These are phyloP conservation scores for Chaetothyriales sp. DNA, from an alignment of 2,329 filamentous ascomycete species.

Conservation along the genomic window DNA sequence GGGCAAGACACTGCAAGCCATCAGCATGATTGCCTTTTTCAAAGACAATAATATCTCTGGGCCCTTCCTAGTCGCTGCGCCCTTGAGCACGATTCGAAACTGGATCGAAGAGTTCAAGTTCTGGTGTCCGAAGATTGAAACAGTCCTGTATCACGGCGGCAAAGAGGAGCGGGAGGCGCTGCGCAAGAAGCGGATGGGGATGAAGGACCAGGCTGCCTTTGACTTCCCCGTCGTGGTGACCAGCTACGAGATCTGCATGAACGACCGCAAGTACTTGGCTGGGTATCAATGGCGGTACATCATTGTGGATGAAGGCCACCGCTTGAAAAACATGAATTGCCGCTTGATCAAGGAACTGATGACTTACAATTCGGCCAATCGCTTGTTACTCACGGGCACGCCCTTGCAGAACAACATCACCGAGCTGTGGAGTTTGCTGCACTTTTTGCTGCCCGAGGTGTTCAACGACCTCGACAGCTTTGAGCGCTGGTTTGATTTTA, in stretches of 20 bases:
- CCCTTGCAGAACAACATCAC: constrained; percentile 91
- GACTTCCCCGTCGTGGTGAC: constrained; percentile 88
- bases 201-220: constrained; percentile 48
- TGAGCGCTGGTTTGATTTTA: constrained; percentile 94
- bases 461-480: constrained; percentile 91
- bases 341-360: constrained; percentile 79
- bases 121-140: constrained; percentile 81
- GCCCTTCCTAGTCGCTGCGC: constrained; percentile 80
- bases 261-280: constrained; percentile 67
- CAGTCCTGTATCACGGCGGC: constrained; percentile 78
- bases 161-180: constrained; percentile 64
- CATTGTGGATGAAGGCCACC: constrained; percentile 95
- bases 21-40: constrained; percentile 72
- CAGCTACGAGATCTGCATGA: constrained; percentile 90
- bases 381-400: constrained; percentile 85
- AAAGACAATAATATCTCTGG: constrained; percentile 79
- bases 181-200: constrained; percentile 57
- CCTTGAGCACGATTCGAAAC: constrained; percentile 81
- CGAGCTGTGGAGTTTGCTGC: constrained; percentile 86
- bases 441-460: constrained; percentile 83
- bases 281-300: constrained; percentile 95
- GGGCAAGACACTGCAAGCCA: constrained; percentile 84
- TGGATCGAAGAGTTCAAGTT: constrained; percentile 90
- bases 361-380: constrained; percentile 77
- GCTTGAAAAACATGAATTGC: constrained; percentile 93